Evolutionary conservation across 2,329 filamentous ascomycete species (phyloP), one percentile per base, ranked within the genome.

Genomic region (Coniochaeta hoffmannii): DNA sequence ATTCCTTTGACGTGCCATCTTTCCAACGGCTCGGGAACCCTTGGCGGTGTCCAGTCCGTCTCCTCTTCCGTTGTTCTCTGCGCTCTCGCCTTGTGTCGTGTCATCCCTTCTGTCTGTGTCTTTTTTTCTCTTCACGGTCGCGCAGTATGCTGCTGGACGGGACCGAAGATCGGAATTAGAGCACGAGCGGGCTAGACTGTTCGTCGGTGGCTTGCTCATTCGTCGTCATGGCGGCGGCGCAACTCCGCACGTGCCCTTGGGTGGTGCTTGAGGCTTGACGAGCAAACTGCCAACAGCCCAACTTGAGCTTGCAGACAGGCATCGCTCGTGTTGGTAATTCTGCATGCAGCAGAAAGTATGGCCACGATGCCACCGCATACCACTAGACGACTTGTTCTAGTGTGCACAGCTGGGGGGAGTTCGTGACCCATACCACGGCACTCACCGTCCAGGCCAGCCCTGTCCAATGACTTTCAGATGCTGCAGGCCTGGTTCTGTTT

Each of bases 401-500:
- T 17, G 38, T 44, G 7, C 30, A 6, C 38, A 24, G 17, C 38
- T 44, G 19, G 35, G 35, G 4, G n/a, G n/a, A n/a, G n/a, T 32
- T 32, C 30, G 7, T 7, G 7, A 32, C 12, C 30, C 41, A 10
- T 22, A 41, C 22, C 17, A 19, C 41, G 41, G 41, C 41, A 46
- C 41, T 46, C 22, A 26, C 22, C 41, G 41, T 24, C 15, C 41
- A 46, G 41, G 41, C 26, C 22, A 46, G 41, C 41, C 41, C 41
- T 46, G 41, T 46, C 22, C 41, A 28, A 46, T 46, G 41, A 46
- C 50, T 34, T 35, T 51, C 17, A 28, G 22, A 19, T 22, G 30
- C 50, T 34, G 30, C 50, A 34, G 50, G 35, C 32, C 22, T 53
- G 31, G 19, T 17, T 46, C 41, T 46, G 50, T 53, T 53, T 53